These are phyloP conservation scores for Volutella citrinella DNA, from an alignment of 2,329 filamentous ascomycete genomes.

Conservation along the genomic window DNA sequence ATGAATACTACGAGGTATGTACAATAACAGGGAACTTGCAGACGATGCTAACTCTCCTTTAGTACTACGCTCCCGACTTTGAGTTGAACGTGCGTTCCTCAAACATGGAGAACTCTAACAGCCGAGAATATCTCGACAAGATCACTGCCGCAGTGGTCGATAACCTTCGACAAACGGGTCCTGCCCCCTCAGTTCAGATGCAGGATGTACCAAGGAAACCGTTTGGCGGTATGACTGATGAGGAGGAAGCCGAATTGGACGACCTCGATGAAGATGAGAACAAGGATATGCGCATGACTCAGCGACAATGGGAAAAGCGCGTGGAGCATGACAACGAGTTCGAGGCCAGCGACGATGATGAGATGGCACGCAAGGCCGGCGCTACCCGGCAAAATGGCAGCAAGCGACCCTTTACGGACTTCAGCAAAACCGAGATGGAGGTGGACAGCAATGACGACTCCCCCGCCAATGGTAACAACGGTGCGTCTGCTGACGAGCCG, in stretches of 20 bases:
- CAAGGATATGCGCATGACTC: constrained; percentile 77
- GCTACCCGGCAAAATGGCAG: constrained; percentile 52
- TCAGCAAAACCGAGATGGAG: constrained; percentile 40
- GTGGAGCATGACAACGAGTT: constrained; percentile 76
- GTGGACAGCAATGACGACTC: constrained; percentile 37
- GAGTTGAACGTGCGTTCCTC: constrained; percentile 85
- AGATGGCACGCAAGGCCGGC: constrained; percentile 70
- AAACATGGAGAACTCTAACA: constrained; percentile 90
- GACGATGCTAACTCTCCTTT: constrained; percentile 22
- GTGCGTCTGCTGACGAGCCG: constrained; percentile 26
- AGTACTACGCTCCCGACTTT: constrained; percentile 91
- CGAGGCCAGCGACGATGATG: constrained; percentile 87
- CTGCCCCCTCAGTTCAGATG: constrained; percentile 88
- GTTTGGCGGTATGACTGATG: constrained; percentile 61
- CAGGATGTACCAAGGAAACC: constrained; percentile 67
- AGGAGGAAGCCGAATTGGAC: constrained; percentile 63
- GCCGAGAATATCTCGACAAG: constrained; percentile 74
- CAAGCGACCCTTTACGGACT: constrained; percentile 52
- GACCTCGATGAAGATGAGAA: constrained; percentile 82
- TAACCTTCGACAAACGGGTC: constrained; percentile 81
- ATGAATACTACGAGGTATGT: constrained; percentile 84
- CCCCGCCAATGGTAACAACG: constrained; percentile 33
- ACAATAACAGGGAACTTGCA: constrained; percentile 18
- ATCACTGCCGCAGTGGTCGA: constrained; percentile 80
- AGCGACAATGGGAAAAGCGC: constrained; percentile 78